Evolutionary conservation across 257 asterid genomes (phyloP), one percentile per base, ranked within the genome.

Genomic region (Plantago ovata): DNA sequence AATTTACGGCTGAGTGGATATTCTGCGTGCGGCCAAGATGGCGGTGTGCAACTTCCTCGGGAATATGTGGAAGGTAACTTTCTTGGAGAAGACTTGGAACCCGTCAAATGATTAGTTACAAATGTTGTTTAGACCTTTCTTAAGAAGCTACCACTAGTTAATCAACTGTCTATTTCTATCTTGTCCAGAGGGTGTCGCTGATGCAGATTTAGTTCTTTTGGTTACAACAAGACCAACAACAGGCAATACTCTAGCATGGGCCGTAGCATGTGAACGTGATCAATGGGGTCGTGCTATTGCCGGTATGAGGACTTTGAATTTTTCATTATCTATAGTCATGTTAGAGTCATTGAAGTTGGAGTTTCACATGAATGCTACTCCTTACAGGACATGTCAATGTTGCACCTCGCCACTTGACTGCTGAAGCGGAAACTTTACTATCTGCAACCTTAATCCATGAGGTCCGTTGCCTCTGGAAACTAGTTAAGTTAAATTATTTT

Each of bases 211-310:
- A 58, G 95, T 90, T 77, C 97, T 90, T 65, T 69, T 90, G 83
- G 97, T 90, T 53, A 90, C 97, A 39, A 90, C 97, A 20, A 81
- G 97, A 73, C 96, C 97, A 46, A 90, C 97, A 23, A 90, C 97
- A 12, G 97, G 97, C 50, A 86, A 84, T 70, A 90, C 97, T 52
- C 81, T 90, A 42, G 97, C 97, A 13, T 90, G 97, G 97, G 97
- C 97, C 6, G 97, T 90, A 66, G 95, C 97, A n/a, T 90, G 97
- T 44, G 97, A 90, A 72, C 95, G 97, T 63, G 97, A 90, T 74
- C 97, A 90, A 69, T 90, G 97, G 97, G 97, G 97, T 43, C 97
- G 97, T 64, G 97, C 97, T 58, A 86, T 90, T 53, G 97, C 97
- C 55, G 97, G 97, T 89, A 83, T n/a, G n/a, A 20, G 6, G 28